These are phyloP conservation scores for Rhizophagus clarus DNA, from an alignment of 192 early-diverging fungal genomes.

Conservation along the genomic window DNA sequence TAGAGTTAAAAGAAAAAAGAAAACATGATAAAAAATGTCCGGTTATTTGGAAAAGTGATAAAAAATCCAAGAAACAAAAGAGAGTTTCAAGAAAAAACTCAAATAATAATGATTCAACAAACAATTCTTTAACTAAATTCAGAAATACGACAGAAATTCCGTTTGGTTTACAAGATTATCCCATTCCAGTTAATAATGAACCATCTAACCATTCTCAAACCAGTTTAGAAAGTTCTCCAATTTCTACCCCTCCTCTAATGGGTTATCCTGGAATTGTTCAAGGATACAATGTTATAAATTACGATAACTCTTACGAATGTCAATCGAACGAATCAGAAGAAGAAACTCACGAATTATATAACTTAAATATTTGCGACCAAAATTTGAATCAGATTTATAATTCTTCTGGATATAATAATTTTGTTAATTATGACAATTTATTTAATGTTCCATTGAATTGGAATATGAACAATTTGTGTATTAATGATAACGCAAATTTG, in stretches of 20 bases:
- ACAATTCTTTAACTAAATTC: background rate
- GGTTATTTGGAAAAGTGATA: background rate
- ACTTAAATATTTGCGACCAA: background rate
- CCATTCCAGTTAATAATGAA: background rate
- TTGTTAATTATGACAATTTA: background rate
- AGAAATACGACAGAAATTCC: background rate
- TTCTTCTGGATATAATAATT: background rate
- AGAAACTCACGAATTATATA: background rate
- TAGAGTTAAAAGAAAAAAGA: background rate
- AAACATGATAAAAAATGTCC: background rate
- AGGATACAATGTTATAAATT: background rate
- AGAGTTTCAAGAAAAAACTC: background rate
- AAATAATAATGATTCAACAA: background rate
- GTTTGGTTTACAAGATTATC: background rate
- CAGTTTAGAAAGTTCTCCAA: background rate
- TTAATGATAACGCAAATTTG: background rate
- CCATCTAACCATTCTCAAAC: background rate
- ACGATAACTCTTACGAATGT: background rate
- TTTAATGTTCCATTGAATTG: background rate
- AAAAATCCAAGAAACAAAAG: background rate
- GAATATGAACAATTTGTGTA: background rate
- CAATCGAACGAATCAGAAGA: background rate
- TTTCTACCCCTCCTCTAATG: background rate
- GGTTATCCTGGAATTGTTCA: background rate
- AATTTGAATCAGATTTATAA: background rate